phyloP scores from a whole-genome alignment of 129 eudicot genomes.

The Saposhnikovia divaricata region DNA sequence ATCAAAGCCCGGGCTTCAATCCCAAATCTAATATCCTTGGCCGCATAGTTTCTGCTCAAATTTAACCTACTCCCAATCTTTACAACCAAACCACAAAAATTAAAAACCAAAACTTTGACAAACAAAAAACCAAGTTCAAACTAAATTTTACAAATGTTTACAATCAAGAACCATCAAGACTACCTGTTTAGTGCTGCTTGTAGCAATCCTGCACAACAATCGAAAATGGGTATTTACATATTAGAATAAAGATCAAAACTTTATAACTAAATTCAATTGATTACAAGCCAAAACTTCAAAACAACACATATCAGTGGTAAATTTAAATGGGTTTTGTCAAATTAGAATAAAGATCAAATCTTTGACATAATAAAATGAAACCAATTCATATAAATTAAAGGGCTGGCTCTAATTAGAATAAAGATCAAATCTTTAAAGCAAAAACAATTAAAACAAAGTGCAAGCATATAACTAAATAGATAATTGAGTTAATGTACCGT shows the following conservation, averaged over 20 bases:
- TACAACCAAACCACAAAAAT: neutral
- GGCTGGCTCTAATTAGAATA: neutral
- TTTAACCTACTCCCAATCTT: constrained; percentile 38
- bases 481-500: constrained; percentile 25
- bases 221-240: neutral
- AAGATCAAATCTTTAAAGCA: neutral
- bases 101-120: neutral
- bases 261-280: neutral
- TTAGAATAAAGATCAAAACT: constrained; percentile 15
- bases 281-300: neutral
- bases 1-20: constrained; percentile 73
- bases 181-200: constrained; percentile 40
- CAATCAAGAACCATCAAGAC: neutral
- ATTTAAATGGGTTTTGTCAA: neutral
- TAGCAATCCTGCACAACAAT: constrained; percentile 41
- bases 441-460: neutral
- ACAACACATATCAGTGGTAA: neutral
- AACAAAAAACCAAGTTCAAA: neutral
- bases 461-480: neutral
- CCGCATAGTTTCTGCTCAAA: constrained; percentile 81
- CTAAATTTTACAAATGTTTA: neutral
- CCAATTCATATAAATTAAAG: neutral
- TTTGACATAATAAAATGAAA: neutral
- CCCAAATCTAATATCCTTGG: constrained; percentile 81
- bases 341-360: neutral